Base-by-base conservation (phyloP, 169 alveolate species). In the Eimeria praecox region DNA sequence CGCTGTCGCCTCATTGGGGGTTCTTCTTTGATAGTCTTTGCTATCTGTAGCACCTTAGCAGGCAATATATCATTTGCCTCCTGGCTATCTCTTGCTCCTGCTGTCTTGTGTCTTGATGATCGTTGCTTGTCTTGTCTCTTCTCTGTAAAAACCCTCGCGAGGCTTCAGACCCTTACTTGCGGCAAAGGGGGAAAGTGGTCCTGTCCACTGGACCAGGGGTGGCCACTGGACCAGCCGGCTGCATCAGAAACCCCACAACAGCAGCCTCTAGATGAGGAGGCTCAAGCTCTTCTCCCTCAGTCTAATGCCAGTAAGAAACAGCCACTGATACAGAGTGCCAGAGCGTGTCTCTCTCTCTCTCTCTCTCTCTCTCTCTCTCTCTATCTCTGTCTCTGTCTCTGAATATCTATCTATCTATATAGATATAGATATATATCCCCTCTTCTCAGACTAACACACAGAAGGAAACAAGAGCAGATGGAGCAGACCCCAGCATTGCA, bases 41-140 rank as follows among this genome's bases (percentile, higher is more conserved):
- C 80, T 83, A 54, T 71, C 30, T 40, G 42, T 8, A 27, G 30
- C 30, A 73, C 89, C 33, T 5, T 80, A 35, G 40, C 69, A 1
- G 96, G 96, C 66, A 96, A 96, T 64, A 44, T 44, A 38, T 9
- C 95, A 44, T 96, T 96, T 30, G 95, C 94, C 52, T 86, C 42
- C 40, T 82, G 27, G 33, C 95, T 92, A n/a, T 18, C 96, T 46
- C 66, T 92, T 6, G 44, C 94, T 14, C 97, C 97, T 38, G 94
- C 95, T 0, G n/a, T 96, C 88, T 12, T 92, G 64, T 83, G 95
- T 38, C 82, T 96, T 3, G 97, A 96, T 33, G 97, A 96, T 40
- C 18, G 33, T 64, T 96, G 64, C 59, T 77, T 96, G 69, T 4
- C 96, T 27, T 54, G 90, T 42, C 93, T 95, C 77, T 95, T 95